Evolutionary conservation across 2,329 filamentous ascomycete genomes (phyloP).

Genomic region (Venturia nashicola): DNA sequence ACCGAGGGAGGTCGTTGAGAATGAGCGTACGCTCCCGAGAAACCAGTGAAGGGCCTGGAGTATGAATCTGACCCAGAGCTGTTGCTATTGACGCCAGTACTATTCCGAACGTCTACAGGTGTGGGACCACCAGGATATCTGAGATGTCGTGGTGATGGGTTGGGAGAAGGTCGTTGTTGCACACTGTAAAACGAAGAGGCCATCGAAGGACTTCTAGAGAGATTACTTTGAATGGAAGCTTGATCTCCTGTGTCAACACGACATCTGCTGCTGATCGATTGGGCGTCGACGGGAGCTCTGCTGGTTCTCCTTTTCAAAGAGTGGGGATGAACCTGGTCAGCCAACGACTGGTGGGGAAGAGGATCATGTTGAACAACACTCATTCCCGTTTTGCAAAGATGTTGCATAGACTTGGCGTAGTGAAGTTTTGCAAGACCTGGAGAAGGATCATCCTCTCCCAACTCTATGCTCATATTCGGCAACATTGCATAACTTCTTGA

Average conservation of each 20-base stretch:
- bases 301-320: background rate
- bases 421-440: background rate
- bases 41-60: background rate
- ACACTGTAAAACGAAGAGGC: background rate
- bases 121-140: background rate
- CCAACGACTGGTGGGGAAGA: background rate
- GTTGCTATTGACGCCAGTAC: background rate
- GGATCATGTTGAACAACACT: background rate
- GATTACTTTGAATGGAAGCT: background rate
- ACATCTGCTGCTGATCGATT: background rate
- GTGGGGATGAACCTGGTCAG: background rate
- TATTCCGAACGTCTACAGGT: background rate
- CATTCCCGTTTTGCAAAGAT: background rate
- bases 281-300: background rate
- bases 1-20: background rate
- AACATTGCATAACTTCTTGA: background rate
- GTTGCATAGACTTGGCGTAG: background rate
- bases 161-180: background rate
- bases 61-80: background rate
- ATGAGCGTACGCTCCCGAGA: background rate
- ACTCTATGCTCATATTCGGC: background rate
- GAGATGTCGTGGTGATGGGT: background rate
- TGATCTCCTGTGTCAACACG: background rate
- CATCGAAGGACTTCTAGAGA: background rate
- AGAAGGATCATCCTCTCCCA: too few relatives aligned